These are phyloP conservation scores for Phalaenopsis equestris DNA, from an alignment of 106 monocot genomes.

Conservation along the genomic window DNA sequence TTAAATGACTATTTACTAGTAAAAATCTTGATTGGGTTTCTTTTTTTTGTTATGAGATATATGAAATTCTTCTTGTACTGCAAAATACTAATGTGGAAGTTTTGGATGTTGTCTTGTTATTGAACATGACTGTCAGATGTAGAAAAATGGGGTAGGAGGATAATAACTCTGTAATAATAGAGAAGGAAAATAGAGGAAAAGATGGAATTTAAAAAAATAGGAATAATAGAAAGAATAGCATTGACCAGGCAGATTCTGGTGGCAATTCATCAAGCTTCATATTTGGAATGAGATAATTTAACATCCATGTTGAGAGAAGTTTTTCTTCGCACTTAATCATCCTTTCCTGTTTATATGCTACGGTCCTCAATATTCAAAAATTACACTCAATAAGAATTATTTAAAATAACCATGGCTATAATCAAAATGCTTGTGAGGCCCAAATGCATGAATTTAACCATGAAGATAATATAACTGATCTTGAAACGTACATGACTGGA, in stretches of 20 bases:
- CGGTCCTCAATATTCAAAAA: not conserved
- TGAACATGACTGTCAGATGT: no score
- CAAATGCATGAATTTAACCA: not conserved
- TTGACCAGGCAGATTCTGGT: not conserved
- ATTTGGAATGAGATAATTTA: not conserved
- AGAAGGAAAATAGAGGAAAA: not conserved
- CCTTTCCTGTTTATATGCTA: not conserved
- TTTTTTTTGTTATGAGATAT: no score
- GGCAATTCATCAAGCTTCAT: not conserved
- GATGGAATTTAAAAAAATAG: not conserved
- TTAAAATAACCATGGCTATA: not conserved
- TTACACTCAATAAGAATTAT: not conserved
- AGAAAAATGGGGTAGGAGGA: no score
- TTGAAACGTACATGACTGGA: not conserved
- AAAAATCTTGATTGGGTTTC: no score
- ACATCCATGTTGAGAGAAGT: not conserved
- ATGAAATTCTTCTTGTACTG: no score
- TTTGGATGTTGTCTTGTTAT: no score
- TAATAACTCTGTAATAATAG: no score
- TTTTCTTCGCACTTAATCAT: not conserved
- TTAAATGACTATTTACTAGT: no score
- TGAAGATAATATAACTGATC: not conserved
- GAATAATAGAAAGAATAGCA: not conserved
- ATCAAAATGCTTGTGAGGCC: not conserved
- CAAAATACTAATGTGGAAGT: no score